Evolutionary conservation across 805 yeast genomes (phyloP), one percentile per base, ranked within the genome.

Genomic region (Schwanniomyces polymorphus): DNA sequence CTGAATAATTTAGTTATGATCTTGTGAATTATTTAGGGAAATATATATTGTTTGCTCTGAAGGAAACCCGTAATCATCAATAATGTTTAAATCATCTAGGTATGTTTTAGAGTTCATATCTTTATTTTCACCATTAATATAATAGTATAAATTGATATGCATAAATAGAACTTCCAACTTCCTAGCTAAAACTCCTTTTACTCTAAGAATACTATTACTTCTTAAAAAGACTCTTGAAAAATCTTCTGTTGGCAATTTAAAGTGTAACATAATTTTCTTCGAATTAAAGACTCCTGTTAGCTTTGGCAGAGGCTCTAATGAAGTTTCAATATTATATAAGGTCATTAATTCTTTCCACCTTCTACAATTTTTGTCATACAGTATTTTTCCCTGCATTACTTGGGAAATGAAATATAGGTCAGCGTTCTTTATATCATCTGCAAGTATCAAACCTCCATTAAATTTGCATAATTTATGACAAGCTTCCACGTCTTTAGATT

Each of bases 381-480:
- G 18, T 33, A 59, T 54, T 5, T 63, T 59, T 1, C 63, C 63
- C 14, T 48, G 49, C n/a, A 56, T 58, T 0, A 86, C 79, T 50
- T 74, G 74, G 5, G 82, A 72, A 26, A 86, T 67, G 49, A 86
- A 82, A 58, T 78, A 88, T 4, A 87, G 59, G 60, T 90, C 96
- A 0, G 88, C 85, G 52, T 84, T 86, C 5, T 48, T 53, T 14
- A 90, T 70, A 42, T 83, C 86, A 1, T 64, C 72, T 0, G 39
- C 46, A 2, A 68, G 58, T 7, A 88, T 65, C 0, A 31, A 43
- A 0, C 82, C 74, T 0, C 96, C 96, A 57, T 91, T 83, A 11
- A 90, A 63, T 21, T 63, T 65, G 0, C 41, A 34, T 1, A 85
- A 38, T 0, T 50, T 44, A 1, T 67, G 64, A 70, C 31, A 35